Conservation (phyloP, 768 basidiomycete genomes). For the Cyclocybe aegerita region DNA sequence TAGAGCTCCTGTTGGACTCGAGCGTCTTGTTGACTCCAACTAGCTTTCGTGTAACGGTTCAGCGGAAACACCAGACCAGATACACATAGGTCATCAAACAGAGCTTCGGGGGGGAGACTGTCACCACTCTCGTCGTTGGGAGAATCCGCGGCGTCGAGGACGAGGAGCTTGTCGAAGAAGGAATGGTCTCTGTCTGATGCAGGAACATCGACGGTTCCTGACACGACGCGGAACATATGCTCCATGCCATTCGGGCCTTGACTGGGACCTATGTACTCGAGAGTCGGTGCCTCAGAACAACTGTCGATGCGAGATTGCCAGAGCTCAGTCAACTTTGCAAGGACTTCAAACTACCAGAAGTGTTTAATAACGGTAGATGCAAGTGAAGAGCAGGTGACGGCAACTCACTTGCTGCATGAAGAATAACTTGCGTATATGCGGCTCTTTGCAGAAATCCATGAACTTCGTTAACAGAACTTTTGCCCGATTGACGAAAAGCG, state of each 20-base stretch:
- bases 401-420: slow-evolving; percentile 50
- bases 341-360: slow-evolving; percentile 43
- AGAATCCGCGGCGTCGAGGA: slow-evolving; percentile 25
- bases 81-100: slow-evolving; percentile 51
- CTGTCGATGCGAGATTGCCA: slow-evolving; percentile 51
- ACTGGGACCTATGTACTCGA: slow-evolving; percentile 33
- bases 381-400: neutral
- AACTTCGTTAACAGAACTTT: slow-evolving; percentile 37
- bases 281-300: slow-evolving; percentile 46
- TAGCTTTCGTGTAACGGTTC: slow-evolving; percentile 32
- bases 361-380: neutral
- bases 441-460: slow-evolving; percentile 46
- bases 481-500: slow-evolving; percentile 44
- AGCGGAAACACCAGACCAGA: slow-evolving; percentile 45
- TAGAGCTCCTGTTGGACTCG: slow-evolving; percentile 36
- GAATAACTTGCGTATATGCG: slow-evolving; percentile 47
- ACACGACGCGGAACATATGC: slow-evolving; percentile 39
- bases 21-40: slow-evolving; percentile 38
- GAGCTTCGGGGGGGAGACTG: slow-evolving; percentile 42
- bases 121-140: slow-evolving; percentile 19
- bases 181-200: slow-evolving; percentile 35
- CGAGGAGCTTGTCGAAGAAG: slow-evolving; percentile 47
- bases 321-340: slow-evolving; percentile 42
- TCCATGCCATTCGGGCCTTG: slow-evolving; percentile 29
- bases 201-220: slow-evolving; percentile 42